Evolutionary conservation across 768 basidiomycete species (phyloP).

Genomic region (Pleurotus giganteus): DNA sequence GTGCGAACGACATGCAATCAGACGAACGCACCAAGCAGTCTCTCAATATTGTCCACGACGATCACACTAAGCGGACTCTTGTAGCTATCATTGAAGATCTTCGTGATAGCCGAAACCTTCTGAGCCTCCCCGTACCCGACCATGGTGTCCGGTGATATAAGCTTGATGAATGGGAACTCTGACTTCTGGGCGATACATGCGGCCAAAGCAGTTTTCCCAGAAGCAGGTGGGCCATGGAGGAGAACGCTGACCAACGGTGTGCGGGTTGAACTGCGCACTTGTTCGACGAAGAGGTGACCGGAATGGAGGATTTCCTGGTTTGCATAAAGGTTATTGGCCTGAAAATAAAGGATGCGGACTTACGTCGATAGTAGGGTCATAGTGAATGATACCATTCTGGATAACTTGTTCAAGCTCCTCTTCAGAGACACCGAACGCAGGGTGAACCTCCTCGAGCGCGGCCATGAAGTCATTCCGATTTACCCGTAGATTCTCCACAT

Average conservation of each 20-base stretch:
- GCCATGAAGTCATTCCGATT: conserved; percentile 83
- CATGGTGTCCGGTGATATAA: conserved; percentile 95
- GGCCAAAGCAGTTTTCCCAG: conserved; percentile 93
- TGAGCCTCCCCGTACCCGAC: conserved; percentile 92
- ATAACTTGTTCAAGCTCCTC: conserved; percentile 92
- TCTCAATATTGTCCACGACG: conserved; percentile 92
- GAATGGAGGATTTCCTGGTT: conserved; percentile 82
- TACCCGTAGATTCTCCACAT: conserved; percentile 91
- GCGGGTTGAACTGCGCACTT: conserved; percentile 85
- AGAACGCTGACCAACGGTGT: conserved; percentile 92
- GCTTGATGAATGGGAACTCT: conserved; percentile 97
- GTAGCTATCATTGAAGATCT: conserved; percentile 92
- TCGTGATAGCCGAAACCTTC: conserved; percentile 89
- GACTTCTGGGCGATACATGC: conserved; percentile 93
- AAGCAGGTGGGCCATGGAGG: conserved; percentile 84
- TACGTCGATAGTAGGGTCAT: conserved; percentile 72
- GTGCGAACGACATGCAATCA: background rate
- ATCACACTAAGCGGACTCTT: conserved; percentile 97
- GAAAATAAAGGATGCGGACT: conserved; percentile 24
- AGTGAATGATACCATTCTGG: conserved; percentile 96
- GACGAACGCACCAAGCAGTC: conserved; percentile 71
- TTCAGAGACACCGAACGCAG: conserved; percentile 96
- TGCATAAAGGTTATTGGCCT: conserved; percentile 5
- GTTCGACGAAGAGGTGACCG: conserved; percentile 87
- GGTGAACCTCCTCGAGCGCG: conserved; percentile 92